A percentile compares a stretch with the other conserved stretches of the same genome.
These are phyloP conservation scores for Boletus smithii DNA, from an alignment of 1,284 basidiomycete genomes.

Conservation along the genomic window DNA sequence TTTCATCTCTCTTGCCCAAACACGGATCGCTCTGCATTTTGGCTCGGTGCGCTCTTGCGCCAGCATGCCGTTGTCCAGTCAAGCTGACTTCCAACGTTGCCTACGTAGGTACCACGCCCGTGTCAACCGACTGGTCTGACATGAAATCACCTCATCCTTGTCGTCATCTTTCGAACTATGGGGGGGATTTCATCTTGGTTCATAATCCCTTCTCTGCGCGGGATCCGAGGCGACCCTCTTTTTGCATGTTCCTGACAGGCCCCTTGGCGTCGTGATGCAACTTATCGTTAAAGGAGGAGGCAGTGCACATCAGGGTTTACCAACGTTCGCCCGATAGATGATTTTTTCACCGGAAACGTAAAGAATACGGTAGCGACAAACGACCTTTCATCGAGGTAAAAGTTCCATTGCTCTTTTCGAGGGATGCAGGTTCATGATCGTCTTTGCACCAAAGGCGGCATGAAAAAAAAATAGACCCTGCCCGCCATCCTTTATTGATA, in stretches of 20 bases:
- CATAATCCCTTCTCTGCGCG: constrained; percentile 23
- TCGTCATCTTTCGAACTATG: constrained; percentile 15
- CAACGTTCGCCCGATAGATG: neutral
- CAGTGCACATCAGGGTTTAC: constrained; percentile 18
- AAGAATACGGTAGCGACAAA: constrained; percentile 7
- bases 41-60: constrained; percentile 3
- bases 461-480: neutral
- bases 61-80: constrained; percentile 11
- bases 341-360: constrained; percentile 16
- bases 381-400: neutral
- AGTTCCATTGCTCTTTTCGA: neutral
- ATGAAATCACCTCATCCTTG: constrained; percentile 29
- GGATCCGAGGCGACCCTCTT: constrained; percentile 31
- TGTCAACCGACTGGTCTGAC: constrained; percentile 13
- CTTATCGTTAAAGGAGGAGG: constrained; percentile 18
- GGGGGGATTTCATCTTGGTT: neutral
- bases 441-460: neutral
- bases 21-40: neutral
- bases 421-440: neutral
- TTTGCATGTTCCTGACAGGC: constrained; percentile 25
- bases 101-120: constrained; percentile 10
- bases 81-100: constrained; percentile 14
- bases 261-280: constrained; percentile 28
- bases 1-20: constrained; percentile 4
- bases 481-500: neutral